Evolutionary conservation across 345 rosid species (phyloP).

Genomic region (Linum lewisii): DNA sequence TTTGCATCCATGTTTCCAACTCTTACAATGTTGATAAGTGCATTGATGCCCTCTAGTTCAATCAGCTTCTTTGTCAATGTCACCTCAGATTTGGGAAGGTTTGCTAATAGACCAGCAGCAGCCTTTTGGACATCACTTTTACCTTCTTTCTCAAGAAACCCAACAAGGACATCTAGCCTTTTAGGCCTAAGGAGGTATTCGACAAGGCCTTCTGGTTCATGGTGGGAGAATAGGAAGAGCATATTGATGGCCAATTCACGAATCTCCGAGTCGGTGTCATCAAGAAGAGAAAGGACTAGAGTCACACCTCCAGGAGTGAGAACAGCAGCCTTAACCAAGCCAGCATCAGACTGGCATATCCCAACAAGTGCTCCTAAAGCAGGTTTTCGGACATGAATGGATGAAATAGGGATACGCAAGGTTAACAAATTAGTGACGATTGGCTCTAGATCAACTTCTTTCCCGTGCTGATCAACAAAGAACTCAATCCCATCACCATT

Average conservation of each 20-base stretch:
- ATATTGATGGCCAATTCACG: slow-evolving; percentile 47
- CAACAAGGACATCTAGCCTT: slow-evolving; percentile 49
- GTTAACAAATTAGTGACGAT: slow-evolving; percentile 36
- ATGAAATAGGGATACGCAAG: slow-evolving; percentile 26
- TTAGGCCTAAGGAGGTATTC: slow-evolving; percentile 53
- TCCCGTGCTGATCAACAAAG: slow-evolving; percentile 40
- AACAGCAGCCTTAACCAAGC: slow-evolving; percentile 51
- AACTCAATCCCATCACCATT: slow-evolving; percentile 40
- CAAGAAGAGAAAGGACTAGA: slow-evolving; percentile 49
- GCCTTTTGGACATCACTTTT: slow-evolving; percentile 52
- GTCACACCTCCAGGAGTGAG: slow-evolving; percentile 38
- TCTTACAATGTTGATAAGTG: slow-evolving; percentile 34
- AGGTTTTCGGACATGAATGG: slow-evolving; percentile 32
- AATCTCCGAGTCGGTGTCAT: slow-evolving; percentile 37
- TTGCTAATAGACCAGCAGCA: slow-evolving; percentile 59
- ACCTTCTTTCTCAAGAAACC: slow-evolving; percentile 47
- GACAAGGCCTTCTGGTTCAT: slow-evolving; percentile 43
- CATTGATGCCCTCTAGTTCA: slow-evolving; percentile 35
- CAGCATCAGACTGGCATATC: slow-evolving; percentile 39
- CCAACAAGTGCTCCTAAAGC: slow-evolving; percentile 40
- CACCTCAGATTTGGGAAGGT: slow-evolving; percentile 52
- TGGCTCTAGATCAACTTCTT: slow-evolving; percentile 34
- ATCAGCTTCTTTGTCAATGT: slow-evolving; percentile 38
- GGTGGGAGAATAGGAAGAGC: slow-evolving; percentile 53
- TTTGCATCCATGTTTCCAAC: slow-evolving; percentile 45